These are phyloP conservation scores for Volvox reticuliferus DNA, from an alignment of 139 green algal species.

Conservation along the genomic window DNA sequence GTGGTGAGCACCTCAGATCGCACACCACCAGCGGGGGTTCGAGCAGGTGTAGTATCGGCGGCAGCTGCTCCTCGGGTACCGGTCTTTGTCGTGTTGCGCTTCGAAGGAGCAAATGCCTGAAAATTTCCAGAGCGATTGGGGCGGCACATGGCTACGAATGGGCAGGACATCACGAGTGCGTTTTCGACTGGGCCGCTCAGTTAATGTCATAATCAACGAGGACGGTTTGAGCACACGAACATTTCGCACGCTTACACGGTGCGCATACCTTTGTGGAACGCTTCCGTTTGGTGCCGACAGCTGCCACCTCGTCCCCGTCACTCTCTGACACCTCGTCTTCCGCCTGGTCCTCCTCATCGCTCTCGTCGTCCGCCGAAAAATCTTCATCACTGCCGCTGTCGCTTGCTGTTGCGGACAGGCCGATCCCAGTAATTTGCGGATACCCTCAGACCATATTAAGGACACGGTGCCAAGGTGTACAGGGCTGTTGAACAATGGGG, in stretches of 20 bases:
- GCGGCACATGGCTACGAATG: too few relatives aligned
- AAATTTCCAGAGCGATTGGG: neutral
- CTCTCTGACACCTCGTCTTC: conserved; percentile 55
- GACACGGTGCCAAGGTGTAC: too few relatives aligned
- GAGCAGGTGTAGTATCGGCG: neutral
- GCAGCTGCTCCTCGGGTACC: neutral
- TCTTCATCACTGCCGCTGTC: conserved; percentile 30
- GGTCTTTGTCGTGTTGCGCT: neutral
- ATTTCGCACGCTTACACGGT: neutral
- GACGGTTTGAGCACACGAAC: too few relatives aligned
- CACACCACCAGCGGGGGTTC: neutral
- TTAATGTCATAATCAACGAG: too few relatives aligned
- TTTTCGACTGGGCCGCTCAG: too few relatives aligned
- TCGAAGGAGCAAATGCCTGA: neutral
- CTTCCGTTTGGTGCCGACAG: conserved; percentile 55
- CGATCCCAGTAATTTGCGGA: too few relatives aligned
- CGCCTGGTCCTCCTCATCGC: conserved; percentile 40
- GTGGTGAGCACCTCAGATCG: neutral
- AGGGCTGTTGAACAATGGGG: too few relatives aligned
- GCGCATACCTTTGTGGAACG: neutral
- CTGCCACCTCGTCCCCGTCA: conserved; percentile 44
- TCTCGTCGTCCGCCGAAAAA: conserved; percentile 37
- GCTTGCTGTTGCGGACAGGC: neutral
- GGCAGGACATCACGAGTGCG: too few relatives aligned
- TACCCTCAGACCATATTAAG: too few relatives aligned